Percentiles rank a stretch among this genome's conserved stretches.
These are phyloP conservation scores for Nitzschia sp. DNA, from an alignment of 108 stramenopile species.

Conservation along the genomic window DNA sequence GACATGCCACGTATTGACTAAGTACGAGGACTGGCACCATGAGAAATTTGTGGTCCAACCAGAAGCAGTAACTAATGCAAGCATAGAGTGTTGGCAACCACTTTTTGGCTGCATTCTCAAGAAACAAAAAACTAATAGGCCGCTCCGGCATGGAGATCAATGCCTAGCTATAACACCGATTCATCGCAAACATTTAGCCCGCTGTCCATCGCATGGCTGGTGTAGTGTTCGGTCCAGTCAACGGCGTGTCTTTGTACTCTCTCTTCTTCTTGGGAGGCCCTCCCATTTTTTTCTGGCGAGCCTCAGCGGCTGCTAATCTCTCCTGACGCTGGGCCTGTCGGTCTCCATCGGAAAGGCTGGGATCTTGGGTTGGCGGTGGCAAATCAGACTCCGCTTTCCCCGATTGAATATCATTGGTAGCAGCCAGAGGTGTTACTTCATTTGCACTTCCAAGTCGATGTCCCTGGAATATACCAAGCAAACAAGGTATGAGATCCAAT, in stretches of 20 bases:
- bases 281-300: conserved; percentile 35
- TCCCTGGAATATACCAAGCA: conserved; percentile 25
- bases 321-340: conserved; percentile 40
- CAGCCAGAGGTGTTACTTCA: conserved; percentile 18
- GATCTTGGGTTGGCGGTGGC: conserved; percentile 43
- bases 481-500: neutral
- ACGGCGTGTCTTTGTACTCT: conserved; percentile 23
- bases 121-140: too few species aligned
- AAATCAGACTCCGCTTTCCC: conserved; percentile 18
- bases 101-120: too few species aligned
- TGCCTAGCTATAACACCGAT: too few species aligned
- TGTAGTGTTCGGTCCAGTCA: conserved; percentile 50
- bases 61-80: too few species aligned
- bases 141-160: too few species aligned
- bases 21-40: neutral
- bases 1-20: too few species aligned
- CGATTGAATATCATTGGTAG: neutral
- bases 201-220: conserved; percentile 59
- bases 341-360: conserved; percentile 41
- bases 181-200: conserved; percentile 9
- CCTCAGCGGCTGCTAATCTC: conserved; percentile 51
- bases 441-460: conserved; percentile 45
- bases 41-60: neutral
- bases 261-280: conserved; percentile 27
- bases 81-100: too few species aligned